These are phyloP conservation scores for Globisporangium barbulae DNA, from an alignment of 352 stramenopile genomes.

Conservation along the genomic window DNA sequence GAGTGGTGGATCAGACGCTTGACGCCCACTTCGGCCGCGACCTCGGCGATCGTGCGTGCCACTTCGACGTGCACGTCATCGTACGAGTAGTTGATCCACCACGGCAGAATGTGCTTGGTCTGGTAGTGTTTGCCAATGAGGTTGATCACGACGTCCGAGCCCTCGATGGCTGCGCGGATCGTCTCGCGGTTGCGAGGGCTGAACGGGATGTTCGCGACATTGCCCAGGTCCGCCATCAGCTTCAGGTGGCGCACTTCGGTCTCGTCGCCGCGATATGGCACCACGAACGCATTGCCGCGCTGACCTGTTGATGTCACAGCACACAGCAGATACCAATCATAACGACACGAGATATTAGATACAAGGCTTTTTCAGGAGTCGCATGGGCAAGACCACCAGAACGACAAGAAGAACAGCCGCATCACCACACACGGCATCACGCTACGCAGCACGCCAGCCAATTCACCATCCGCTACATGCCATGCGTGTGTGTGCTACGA, in stretches of 20 bases:
- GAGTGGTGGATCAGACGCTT: slow-evolving; percentile 82
- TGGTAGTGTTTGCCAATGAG: slow-evolving; percentile 98
- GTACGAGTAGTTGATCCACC: slow-evolving; percentile 95
- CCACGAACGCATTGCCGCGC: slow-evolving; percentile 75
- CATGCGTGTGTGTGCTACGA: background rate
- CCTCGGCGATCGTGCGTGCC: slow-evolving; percentile 79
- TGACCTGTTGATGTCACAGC: slow-evolving; percentile 30
- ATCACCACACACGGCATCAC: background rate
- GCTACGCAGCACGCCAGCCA: background rate
- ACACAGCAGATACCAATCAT: background rate
- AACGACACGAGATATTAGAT: background rate
- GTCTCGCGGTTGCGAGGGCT: slow-evolving; percentile 90
- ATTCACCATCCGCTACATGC: background rate
- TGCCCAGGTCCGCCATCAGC: slow-evolving; percentile 92
- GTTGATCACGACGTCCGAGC: slow-evolving; percentile 97
- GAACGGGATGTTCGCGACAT: slow-evolving; percentile 79
- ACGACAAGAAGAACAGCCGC: background rate
- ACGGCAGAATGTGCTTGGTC: slow-evolving; percentile 92
- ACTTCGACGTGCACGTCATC: slow-evolving; percentile 95
- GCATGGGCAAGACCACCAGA: slow-evolving; percentile 11
- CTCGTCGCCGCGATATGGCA: slow-evolving; percentile 93
- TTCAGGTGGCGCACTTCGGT: slow-evolving; percentile 93
- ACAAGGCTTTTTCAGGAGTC: background rate
- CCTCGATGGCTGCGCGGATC: slow-evolving; percentile 89
- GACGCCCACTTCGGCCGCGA: slow-evolving; percentile 74